Percentiles rank a stretch among this genome's conserved stretches.
Evolutionary conservation across 2,329 filamentous ascomycete genomes (phyloP).

Genomic region (Eutypa lata): DNA sequence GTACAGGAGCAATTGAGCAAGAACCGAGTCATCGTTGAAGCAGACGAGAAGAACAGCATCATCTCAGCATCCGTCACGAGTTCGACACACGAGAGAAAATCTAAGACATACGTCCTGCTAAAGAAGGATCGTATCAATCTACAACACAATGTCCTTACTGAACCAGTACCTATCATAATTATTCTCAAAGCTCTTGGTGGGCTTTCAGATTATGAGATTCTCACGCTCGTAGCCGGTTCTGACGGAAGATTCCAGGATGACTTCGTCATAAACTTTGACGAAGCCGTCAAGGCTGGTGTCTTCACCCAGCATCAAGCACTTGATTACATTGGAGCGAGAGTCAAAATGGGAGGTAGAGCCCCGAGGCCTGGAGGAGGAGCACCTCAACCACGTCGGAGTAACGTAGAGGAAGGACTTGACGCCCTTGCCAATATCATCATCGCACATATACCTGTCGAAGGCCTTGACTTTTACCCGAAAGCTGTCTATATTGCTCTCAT

Average conservation of each 20-base stretch:
- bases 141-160: constrained; percentile 87
- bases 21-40: constrained; percentile 96
- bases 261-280: constrained; percentile 93
- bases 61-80: constrained; percentile 96
- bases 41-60: constrained; percentile 85
- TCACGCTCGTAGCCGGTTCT: constrained; percentile 83
- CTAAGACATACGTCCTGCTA: constrained; percentile 91
- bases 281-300: constrained; percentile 77
- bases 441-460: constrained; percentile 87
- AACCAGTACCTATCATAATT: constrained; percentile 93
- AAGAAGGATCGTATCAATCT: constrained; percentile 92
- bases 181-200: constrained; percentile 91
- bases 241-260: constrained; percentile 90
- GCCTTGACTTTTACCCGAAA: constrained; percentile 94
- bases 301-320: constrained; percentile 94
- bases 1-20: constrained; percentile 99
- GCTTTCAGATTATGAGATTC: constrained; percentile 90
- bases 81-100: constrained; percentile 96
- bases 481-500: constrained; percentile 95
- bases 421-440: constrained; percentile 90
- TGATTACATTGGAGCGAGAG: constrained; percentile 82
- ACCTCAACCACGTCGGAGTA: constrained; percentile 65
- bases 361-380: constrained; percentile 47
- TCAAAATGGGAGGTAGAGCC: constrained; percentile 77
- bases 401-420: constrained; percentile 88